Evolutionary conservation across 805 yeast genomes (phyloP).

Genomic region (Ogataea populi-albae): DNA sequence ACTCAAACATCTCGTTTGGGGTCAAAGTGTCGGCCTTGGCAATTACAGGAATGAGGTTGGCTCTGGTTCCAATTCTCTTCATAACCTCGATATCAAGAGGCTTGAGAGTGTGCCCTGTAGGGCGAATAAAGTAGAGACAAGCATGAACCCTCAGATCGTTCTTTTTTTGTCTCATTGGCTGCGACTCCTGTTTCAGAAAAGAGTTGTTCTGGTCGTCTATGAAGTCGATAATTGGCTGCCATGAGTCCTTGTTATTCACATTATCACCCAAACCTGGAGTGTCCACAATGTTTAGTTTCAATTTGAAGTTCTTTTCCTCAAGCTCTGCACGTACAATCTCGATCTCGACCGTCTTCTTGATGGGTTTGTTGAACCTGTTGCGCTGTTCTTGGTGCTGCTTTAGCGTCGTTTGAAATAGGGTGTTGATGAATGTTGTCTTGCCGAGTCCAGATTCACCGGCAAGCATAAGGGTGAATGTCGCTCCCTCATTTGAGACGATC

Average conservation of each 20-base stretch:
- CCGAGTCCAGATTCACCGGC: conserved; percentile 94
- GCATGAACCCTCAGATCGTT: conserved; percentile 90
- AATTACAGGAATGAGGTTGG: conserved; percentile 84
- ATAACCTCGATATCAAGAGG: conserved; percentile 86
- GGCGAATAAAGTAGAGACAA: conserved; percentile 84
- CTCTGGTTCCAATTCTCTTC: conserved; percentile 77
- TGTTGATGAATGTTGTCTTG: conserved; percentile 86
- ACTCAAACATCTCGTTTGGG: conserved; percentile 61
- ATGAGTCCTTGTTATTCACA: conserved; percentile 78
- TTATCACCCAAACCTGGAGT: conserved; percentile 95
- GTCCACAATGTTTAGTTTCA: conserved; percentile 78
- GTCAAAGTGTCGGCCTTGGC: conserved; percentile 86
- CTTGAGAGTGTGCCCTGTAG: conserved; percentile 83
- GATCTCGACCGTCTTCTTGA: conserved; percentile 71
- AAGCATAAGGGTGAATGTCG: conserved; percentile 75
- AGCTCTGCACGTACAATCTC: conserved; percentile 76
- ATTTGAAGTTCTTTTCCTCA: conserved; percentile 78
- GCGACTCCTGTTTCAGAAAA: conserved; percentile 90
- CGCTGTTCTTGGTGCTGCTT: conserved; percentile 56
- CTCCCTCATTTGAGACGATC: conserved; percentile 71
- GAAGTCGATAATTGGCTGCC: conserved; percentile 85
- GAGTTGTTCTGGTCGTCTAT: conserved; percentile 89
- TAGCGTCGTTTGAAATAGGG: conserved; percentile 72
- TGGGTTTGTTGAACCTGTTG: conserved; percentile 56
- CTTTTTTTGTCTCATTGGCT: conserved; percentile 64